Evolutionary conservation across 306 rosid species (phyloP).

Genomic region (Gastrolobium villosum): DNA sequence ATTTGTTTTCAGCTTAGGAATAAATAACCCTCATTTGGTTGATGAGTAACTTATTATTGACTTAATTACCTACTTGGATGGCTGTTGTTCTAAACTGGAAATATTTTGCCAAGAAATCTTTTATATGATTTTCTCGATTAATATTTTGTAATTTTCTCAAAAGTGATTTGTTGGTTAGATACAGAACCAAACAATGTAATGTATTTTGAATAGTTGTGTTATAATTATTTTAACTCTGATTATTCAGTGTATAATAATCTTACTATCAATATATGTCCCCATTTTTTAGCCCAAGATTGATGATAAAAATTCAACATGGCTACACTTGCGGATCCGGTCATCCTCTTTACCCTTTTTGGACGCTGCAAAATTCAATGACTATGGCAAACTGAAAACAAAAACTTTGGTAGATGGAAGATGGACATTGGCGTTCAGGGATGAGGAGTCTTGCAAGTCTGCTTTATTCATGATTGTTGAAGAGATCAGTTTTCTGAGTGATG

Average conservation of each 20-base stretch:
- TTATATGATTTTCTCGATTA: neutral
- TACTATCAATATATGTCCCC: slow-evolving; percentile 37
- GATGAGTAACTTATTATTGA: neutral
- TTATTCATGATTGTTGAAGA: slow-evolving; percentile 76
- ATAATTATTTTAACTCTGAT: slow-evolving; percentile 19
- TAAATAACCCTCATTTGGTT: slow-evolving; percentile 21
- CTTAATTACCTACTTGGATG: neutral
- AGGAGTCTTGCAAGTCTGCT: slow-evolving; percentile 82
- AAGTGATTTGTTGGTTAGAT: slow-evolving; percentile 29
- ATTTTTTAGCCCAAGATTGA: slow-evolving; percentile 82
- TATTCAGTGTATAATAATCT: slow-evolving; percentile 12
- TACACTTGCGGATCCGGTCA: slow-evolving; percentile 89
- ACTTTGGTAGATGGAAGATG: slow-evolving; percentile 93
- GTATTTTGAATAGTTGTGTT: neutral
- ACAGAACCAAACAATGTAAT: neutral
- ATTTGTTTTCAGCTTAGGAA: slow-evolving; percentile 27
- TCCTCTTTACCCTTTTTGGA: slow-evolving; percentile 73
- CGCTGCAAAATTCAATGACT: slow-evolving; percentile 60
- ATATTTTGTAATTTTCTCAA: slow-evolving; percentile 1
- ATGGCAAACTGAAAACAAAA: slow-evolving; percentile 55
- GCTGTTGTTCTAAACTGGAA: slow-evolving; percentile 19
- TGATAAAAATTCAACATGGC: slow-evolving; percentile 78
- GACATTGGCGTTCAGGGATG: slow-evolving; percentile 91
- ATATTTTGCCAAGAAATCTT: neutral
- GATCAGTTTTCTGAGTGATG: slow-evolving; percentile 60